These are phyloP conservation scores for Casuarina cunninghamiana DNA, from an alignment of 306 rosid species.

Conservation along the genomic window DNA sequence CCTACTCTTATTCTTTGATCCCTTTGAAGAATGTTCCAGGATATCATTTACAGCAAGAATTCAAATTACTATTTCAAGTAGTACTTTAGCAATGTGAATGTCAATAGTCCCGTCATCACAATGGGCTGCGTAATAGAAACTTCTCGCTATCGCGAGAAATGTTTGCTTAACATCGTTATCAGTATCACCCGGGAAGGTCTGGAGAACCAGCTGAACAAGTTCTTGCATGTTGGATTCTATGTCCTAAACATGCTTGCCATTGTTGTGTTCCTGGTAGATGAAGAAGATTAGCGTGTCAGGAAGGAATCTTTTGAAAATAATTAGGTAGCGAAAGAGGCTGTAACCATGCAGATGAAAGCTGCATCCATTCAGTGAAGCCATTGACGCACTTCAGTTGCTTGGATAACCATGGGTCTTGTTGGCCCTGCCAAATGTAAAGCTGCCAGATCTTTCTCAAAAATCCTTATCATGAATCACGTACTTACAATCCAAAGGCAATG, in stretches of 20 bases:
- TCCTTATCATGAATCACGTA: not conserved
- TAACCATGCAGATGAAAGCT: not conserved
- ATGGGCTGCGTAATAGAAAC: slow-evolving; percentile 66
- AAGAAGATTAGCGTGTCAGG: not conserved
- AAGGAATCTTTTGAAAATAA: not conserved
- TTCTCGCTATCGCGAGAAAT: slow-evolving; percentile 65
- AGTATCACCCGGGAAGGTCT: slow-evolving; percentile 37
- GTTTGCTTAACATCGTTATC: slow-evolving; percentile 62
- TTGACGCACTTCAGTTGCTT: too few species aligned
- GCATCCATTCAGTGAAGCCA: not conserved
- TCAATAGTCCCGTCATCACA: slow-evolving; percentile 60
- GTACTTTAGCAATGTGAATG: slow-evolving; percentile 73
- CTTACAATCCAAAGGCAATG: too few species aligned
- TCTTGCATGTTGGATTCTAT: slow-evolving; percentile 75
- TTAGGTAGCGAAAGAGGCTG: not conserved
- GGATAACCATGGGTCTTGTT: too few species aligned
- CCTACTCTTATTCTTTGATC: not conserved
- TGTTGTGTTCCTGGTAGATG: slow-evolving; percentile 38
- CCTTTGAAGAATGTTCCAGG: not conserved
- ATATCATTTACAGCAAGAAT: not conserved
- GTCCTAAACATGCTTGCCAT: slow-evolving; percentile 31
- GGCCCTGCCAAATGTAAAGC: too few species aligned
- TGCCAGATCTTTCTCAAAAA: not conserved
- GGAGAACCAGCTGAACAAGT: slow-evolving; percentile 59
- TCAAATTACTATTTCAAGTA: slow-evolving; percentile 68